Evolutionary conservation across 202 grass and related monocot species (phyloP).

Genomic region (Zizania palustris): DNA sequence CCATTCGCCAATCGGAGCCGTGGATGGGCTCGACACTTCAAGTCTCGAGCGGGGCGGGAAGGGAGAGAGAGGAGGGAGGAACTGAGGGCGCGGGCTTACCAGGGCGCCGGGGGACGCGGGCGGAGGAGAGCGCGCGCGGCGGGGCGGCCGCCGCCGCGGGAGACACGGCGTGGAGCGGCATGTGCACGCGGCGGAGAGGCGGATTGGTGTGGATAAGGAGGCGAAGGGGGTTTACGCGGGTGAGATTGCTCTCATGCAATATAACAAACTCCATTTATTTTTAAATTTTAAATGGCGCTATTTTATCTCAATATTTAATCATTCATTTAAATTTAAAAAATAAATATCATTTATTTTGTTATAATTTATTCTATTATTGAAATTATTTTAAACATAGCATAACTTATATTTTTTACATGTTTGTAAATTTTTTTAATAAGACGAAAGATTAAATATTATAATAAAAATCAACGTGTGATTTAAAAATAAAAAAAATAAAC

Average conservation of each 20-base stretch:
- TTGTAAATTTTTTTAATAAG: too few relatives aligned
- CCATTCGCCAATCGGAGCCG: neutral
- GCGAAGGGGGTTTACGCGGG: neutral
- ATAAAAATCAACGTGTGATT: too few relatives aligned
- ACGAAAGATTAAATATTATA: too few relatives aligned
- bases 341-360: too few relatives aligned
- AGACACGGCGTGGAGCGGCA: constrained; percentile 54
- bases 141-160: constrained; percentile 47
- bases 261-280: too few relatives aligned
- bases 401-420: too few relatives aligned
- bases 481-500: too few relatives aligned
- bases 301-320: too few relatives aligned
- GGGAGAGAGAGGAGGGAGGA: neutral
- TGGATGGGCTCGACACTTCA: neutral
- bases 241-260: neutral
- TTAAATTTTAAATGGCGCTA: too few relatives aligned
- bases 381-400: too few relatives aligned
- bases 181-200: neutral
- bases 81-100: constrained; percentile 32
- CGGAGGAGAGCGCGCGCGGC: constrained; percentile 31
- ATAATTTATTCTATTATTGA: too few relatives aligned
- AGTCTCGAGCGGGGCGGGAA: neutral
- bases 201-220: constrained; percentile 30
- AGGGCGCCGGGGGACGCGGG: constrained; percentile 33
- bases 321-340: too few relatives aligned